Base-by-base conservation (phyloP, 78 protist genomes). In the Thecamonas trahens region DNA sequence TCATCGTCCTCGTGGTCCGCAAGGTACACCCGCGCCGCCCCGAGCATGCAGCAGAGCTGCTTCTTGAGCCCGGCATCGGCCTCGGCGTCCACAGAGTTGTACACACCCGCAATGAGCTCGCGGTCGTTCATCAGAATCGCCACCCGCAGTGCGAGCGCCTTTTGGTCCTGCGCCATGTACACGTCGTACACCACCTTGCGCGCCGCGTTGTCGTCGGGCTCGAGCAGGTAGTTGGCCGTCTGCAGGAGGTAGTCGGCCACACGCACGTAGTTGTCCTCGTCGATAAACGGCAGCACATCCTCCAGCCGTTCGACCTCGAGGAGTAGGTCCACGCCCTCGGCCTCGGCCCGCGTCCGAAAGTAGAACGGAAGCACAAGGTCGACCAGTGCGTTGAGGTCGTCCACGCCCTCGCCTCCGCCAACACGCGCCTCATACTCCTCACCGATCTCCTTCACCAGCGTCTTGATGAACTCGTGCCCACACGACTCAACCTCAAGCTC, bases 391-490 rank as follows among this genome's bases (percentile, higher is more conserved):
- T n/a, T n/a, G n/a, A n/a, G n/a, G n/a, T n/a, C n/a, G n/a, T n/a
- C n/a, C n/a, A n/a, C n/a, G n/a, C n/a, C n/a, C n/a, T n/a, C 54
- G 4, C 22, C 68, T 1, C 35, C 74, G 7, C 70, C 82, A 17
- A 54, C n/a, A 24, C 82, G 81, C 13, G 18, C 65, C 28, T 62
- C 57, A 50, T 76, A 91, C 69, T 77, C 91, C 9, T 4, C 82
- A 45, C 72, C 87, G 34, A 95, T 72, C 70, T 93, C 96, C 4
- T 66, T 86, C 1, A 88, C 66, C 22, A 90, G 71, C 44, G 54
- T 61, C 49, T 85, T 45, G 37, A 93, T 85, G 69, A 83, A 96
- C 57, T 96, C 99, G 77, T 94, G 97, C 1, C 99, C 99, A 97
- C 99, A 96, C 32, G 52, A 0, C 2, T 76, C 92, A 2, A 96